Base-by-base conservation (phyloP, 2,329 filamentous ascomycete species). In the Pseudocercospora musae region DNA sequence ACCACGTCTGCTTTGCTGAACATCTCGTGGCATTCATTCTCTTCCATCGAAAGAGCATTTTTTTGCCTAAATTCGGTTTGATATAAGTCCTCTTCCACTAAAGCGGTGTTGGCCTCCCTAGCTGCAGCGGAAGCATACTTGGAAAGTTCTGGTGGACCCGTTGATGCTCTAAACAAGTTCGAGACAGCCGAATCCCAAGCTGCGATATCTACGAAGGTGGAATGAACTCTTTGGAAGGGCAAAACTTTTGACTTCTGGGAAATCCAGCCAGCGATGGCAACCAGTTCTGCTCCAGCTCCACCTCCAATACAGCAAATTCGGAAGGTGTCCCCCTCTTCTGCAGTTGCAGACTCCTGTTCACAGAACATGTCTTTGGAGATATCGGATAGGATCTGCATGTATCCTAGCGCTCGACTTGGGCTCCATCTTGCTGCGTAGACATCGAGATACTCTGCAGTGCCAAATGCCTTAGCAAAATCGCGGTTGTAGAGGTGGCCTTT, bases 371-470 rank as follows among this genome's bases (percentile, higher is more conserved):
- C 25, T 11, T 29, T 13, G 2, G 54, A 50, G 67, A 78, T 59
- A 71, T 77, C 65, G 64, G 70, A 72, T 23, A 88, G 81, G 15
- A 88, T 73, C n/a, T 83, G 79, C n/a, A 86, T 81, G 77, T 98
- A 98, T 66, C 89, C 91, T 57, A 98, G 78, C 0, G 92, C 90
- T 58, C 95, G 83, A 57, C 90, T 89, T 1, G 94, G 91, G 76
- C 92, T 96, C 93, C 94, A 99, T 70, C 95, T 81, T 58, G 91
- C 85, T 8, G 92, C 91, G 79, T 99, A 99, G 9, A 89, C 90
- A 64, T 89, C 86, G 18, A 97, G 82, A 69, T 89, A 85, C 49
- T 89, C 86, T 59, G 86, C 82, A 50, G 82, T 82, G 0, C 87
- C 87, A 78, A 98, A 99, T 0, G 94, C 94, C 15, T 81, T 79